A percentile compares a stretch with the other conserved stretches of the same genome.
Conservation (phyloP, 2,329 filamentous ascomycete species). For the Boeremia lycopersici region DNA sequence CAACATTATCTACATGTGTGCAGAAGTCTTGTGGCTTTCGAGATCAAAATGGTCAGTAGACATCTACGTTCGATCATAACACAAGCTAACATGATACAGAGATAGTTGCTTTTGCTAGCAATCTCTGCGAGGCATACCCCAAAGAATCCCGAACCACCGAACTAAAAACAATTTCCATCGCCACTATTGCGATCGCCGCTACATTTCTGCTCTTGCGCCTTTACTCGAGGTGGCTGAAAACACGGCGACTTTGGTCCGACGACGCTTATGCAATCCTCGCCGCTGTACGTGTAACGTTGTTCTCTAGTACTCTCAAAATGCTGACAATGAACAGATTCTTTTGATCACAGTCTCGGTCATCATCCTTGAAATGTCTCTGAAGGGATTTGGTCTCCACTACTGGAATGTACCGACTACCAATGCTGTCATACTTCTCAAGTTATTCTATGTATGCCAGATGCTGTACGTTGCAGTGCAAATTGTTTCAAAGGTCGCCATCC, state of each 20-base stretch:
- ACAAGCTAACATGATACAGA: conserved; percentile 7
- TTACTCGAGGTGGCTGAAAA: conserved; percentile 24
- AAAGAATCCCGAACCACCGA: conserved; percentile 18
- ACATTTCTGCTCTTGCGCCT: conserved; percentile 19
- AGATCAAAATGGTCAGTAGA: conserved; percentile 11
- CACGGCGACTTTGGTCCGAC: conserved; percentile 13
- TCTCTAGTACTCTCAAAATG: background rate
- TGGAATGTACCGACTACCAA: conserved; percentile 17
- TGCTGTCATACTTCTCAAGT: conserved; percentile 18
- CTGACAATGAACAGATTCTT: conserved; percentile 7
- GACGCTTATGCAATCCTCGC: conserved; percentile 23
- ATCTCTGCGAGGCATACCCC: conserved; percentile 19
- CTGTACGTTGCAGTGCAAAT: conserved; percentile 21
- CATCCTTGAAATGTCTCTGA: conserved; percentile 23
- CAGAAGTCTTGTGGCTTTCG: conserved; percentile 13
- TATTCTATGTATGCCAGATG: conserved; percentile 25
- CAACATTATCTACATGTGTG: conserved; percentile 15
- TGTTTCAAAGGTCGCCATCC: conserved; percentile 22
- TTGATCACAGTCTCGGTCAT: conserved; percentile 17
- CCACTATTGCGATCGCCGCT: conserved; percentile 12
- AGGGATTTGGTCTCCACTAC: conserved; percentile 23
- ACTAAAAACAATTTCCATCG: conserved; percentile 15
- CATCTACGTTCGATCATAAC: background rate
- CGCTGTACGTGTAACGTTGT: conserved; percentile 6
- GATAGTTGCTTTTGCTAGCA: conserved; percentile 8